These are phyloP conservation scores for Septoria linicola DNA, from an alignment of 2,329 filamentous ascomycete genomes.

Conservation along the genomic window DNA sequence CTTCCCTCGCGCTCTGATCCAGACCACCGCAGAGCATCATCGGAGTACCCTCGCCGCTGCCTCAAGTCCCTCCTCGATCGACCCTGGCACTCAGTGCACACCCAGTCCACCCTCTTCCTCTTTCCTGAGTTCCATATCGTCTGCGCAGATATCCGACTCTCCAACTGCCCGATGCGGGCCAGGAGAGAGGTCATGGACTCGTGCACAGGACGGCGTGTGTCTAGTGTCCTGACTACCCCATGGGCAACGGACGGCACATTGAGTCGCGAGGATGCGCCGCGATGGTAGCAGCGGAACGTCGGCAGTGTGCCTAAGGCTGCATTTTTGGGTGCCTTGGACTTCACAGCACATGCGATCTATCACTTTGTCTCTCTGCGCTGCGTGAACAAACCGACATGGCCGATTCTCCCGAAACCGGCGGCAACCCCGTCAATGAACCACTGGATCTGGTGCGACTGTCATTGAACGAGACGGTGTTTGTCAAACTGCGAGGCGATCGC, in stretches of 20 bases:
- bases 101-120: slow-evolving; percentile 25
- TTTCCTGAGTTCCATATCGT: slow-evolving; percentile 23
- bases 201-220: slow-evolving; percentile 6
- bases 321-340: not conserved
- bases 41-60: slow-evolving; percentile 25
- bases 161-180: slow-evolving; percentile 28
- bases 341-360: not conserved
- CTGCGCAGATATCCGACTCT: slow-evolving; percentile 21
- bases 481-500: slow-evolving; percentile 92
- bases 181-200: slow-evolving; percentile 29
- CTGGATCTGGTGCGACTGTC: slow-evolving; percentile 93
- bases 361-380: not conserved
- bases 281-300: not conserved
- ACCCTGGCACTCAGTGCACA: slow-evolving; percentile 27
- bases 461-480: slow-evolving; percentile 93
- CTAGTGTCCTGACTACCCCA: slow-evolving; percentile 21
- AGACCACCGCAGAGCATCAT: slow-evolving; percentile 13
- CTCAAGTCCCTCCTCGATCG: slow-evolving; percentile 8
- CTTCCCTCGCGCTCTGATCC: not conserved
- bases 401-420: slow-evolving; percentile 67
- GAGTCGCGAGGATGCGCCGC: slow-evolving; percentile 2
- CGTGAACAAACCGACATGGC: slow-evolving; percentile 62
- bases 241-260: slow-evolving; percentile 17
- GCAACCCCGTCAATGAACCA: slow-evolving; percentile 71
- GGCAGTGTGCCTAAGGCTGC: not conserved